Evolutionary conservation across 2,329 filamentous ascomycete genomes (phyloP), one percentile per base, ranked within the genome.

Genomic region (Cadophora luteo-olivacea): DNA sequence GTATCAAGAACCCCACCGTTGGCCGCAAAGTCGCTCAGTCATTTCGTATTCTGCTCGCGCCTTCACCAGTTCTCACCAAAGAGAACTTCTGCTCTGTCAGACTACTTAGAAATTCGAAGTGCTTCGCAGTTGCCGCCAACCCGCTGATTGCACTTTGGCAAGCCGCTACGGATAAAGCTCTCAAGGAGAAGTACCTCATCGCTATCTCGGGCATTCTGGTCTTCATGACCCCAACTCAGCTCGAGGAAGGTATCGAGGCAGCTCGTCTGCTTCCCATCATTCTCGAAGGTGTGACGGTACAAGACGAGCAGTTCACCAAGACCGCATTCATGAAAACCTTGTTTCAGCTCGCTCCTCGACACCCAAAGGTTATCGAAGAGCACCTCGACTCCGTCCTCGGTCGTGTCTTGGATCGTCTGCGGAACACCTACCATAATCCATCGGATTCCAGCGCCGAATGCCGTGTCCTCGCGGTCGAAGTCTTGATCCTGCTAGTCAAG

Each of bases 51-150:
- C 68, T 79, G 1, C 64, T 78, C 1, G 72, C 67, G 0, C 70
- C 73, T 1, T 77, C 76, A 3, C 64, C 70, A 1, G 69, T 77
- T 24, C 68, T 79, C 25, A 74, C 61, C 16, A 70, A 76, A 51
- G 52, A 70, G n/a, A 77, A 78, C 66, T 75, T 72, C 66, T 76
- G 75, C 55, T 68, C 70, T 7, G 57, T 79, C 12, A 72, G 76
- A 4, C 66, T 69, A 9, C 68, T 79, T 1, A 72, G 73, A 41
- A 73, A 73, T n/a, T 66, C 70, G 7, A 70, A 71, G 8, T 61
- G 75, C 8, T 76, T 75, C 55, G 61, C 67, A 24, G 38, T 72
- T 1, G 68, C 66, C 4, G 70, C 72, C 36, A 49, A 62, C 22
- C 57, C 68, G 32, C 45, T 77, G 9, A 66, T 73, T 11, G 29